Percentiles rank a stretch among this genome's conserved stretches.
Conservation (phyloP, 768 basidiomycete genomes). For the Macrolepiota dolichaula region DNA sequence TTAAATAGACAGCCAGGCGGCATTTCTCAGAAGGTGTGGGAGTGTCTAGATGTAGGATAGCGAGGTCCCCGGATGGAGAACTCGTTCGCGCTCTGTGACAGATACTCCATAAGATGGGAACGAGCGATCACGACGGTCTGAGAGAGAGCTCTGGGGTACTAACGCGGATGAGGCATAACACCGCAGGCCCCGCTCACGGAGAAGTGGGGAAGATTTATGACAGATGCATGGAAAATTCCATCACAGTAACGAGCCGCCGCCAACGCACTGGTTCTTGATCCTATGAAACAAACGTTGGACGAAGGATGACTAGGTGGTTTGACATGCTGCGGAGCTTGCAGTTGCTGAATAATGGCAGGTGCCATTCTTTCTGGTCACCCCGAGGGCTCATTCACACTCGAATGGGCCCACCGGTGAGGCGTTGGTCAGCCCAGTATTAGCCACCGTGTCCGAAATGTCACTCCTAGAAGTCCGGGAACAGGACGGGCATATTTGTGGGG, state of each 20-base stretch:
- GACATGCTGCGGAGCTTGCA: neutral
- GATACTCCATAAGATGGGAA: neutral
- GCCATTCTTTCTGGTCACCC: neutral
- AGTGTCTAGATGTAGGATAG: neutral
- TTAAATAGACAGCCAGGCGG: neutral
- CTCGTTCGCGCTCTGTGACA: neutral
- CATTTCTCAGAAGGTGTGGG: neutral
- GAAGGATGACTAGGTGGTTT: neutral
- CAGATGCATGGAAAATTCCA: neutral
- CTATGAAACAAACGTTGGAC: neutral
- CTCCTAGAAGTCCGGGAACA: neutral
- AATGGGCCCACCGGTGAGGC: neutral
- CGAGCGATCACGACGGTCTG: neutral
- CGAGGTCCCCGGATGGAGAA: constrained; percentile 1
- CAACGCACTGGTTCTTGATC: neutral
- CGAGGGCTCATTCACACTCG: neutral
- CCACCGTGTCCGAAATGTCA: neutral
- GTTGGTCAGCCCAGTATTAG: neutral
- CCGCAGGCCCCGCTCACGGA: neutral
- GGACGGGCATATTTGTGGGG: neutral
- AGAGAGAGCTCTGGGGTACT: neutral
- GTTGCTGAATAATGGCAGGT: neutral
- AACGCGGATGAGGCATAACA: neutral
- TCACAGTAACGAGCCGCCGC: neutral
- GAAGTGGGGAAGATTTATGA: no score